Conservation (phyloP, 2,329 filamentous ascomycete genomes). For the Trichoderma sp. region DNA sequence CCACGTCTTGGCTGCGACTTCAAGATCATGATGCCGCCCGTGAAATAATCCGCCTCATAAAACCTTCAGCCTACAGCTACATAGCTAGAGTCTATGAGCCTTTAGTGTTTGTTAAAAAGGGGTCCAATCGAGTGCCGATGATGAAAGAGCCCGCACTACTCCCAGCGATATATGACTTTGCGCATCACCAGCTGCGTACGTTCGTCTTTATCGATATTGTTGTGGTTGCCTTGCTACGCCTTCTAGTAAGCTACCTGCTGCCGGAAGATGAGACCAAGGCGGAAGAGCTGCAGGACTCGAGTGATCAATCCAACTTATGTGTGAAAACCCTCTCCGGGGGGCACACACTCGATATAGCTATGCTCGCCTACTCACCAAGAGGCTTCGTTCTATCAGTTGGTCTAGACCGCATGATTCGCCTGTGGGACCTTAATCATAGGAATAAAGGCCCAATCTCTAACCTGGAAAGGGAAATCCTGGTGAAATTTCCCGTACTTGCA, state of each 20-base stretch:
- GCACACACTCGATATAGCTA: slow-evolving; percentile 67
- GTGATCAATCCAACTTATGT: slow-evolving; percentile 51
- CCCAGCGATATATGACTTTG: slow-evolving; percentile 60
- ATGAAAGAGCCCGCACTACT: slow-evolving; percentile 37
- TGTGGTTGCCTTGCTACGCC: slow-evolving; percentile 60
- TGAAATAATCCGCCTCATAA: slow-evolving; percentile 73
- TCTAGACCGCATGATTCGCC: slow-evolving; percentile 64
- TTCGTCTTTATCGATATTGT: slow-evolving; percentile 64
- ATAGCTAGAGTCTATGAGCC: slow-evolving; percentile 73
- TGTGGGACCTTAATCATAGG: slow-evolving; percentile 59
- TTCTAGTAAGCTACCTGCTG: slow-evolving; percentile 72
- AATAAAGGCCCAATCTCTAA: slow-evolving; percentile 39
- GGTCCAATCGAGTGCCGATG: slow-evolving; percentile 62
- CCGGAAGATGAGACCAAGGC: slow-evolving; percentile 58
- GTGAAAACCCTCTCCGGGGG: slow-evolving; percentile 60
- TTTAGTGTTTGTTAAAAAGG: slow-evolving; percentile 67
- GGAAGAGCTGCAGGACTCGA: slow-evolving; percentile 43
- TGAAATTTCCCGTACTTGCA: slow-evolving; percentile 59
- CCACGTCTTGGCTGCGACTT: slow-evolving; percentile 70
- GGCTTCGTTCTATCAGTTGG: slow-evolving; percentile 68
- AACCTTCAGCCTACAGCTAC: slow-evolving; percentile 68
- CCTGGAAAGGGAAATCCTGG: slow-evolving; percentile 39
- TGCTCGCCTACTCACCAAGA: slow-evolving; percentile 59
- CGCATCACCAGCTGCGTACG: slow-evolving; percentile 54
- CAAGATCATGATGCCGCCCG: slow-evolving; percentile 77